These are phyloP conservation scores for Phylloporus arenicola DNA, from an alignment of 768 basidiomycete species.

Conservation along the genomic window DNA sequence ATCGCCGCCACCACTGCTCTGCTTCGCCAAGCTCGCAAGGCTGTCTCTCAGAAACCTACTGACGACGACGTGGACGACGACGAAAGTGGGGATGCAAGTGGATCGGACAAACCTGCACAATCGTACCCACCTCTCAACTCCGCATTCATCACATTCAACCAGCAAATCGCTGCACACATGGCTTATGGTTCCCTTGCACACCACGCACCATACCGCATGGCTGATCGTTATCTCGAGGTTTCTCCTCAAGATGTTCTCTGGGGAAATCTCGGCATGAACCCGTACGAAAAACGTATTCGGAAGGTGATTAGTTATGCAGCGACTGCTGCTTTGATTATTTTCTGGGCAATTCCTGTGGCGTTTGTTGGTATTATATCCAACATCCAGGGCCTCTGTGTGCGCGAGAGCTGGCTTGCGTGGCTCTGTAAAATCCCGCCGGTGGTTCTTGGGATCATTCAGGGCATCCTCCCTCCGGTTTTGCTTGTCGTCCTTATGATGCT, in stretches of 20 bases:
- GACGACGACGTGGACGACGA: constrained; percentile 20
- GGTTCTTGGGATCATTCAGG: constrained; percentile 79
- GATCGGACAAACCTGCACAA: constrained; percentile 14
- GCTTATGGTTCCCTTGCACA: constrained; percentile 71
- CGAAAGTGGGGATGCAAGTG: constrained; percentile 6
- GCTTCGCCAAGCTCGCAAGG: constrained; percentile 46
- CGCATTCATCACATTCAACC: constrained; percentile 87
- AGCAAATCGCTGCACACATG: constrained; percentile 90
- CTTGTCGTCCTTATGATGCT: constrained; percentile 91
- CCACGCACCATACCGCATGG: constrained; percentile 81
- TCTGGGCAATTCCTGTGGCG: constrained; percentile 85
- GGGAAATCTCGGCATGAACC: constrained; percentile 83
- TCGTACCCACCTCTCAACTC: constrained; percentile 59
- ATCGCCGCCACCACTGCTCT: constrained; percentile 51
- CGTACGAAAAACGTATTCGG: constrained; percentile 77
- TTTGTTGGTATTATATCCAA: constrained; percentile 88
- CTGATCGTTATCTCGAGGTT: constrained; percentile 70
- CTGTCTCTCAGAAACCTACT: constrained; percentile 14
- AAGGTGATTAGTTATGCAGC: constrained; percentile 61
- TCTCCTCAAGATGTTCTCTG: constrained; percentile 89
- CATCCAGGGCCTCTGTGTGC: constrained; percentile 60
- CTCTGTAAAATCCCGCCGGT: constrained; percentile 61
- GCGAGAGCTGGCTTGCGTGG: constrained; percentile 75
- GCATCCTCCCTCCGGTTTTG: constrained; percentile 82
- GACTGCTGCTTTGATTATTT: constrained; percentile 75